These are phyloP conservation scores for Fusarium ramigenum DNA, from an alignment of 2,329 filamentous ascomycete genomes.

Conservation along the genomic window DNA sequence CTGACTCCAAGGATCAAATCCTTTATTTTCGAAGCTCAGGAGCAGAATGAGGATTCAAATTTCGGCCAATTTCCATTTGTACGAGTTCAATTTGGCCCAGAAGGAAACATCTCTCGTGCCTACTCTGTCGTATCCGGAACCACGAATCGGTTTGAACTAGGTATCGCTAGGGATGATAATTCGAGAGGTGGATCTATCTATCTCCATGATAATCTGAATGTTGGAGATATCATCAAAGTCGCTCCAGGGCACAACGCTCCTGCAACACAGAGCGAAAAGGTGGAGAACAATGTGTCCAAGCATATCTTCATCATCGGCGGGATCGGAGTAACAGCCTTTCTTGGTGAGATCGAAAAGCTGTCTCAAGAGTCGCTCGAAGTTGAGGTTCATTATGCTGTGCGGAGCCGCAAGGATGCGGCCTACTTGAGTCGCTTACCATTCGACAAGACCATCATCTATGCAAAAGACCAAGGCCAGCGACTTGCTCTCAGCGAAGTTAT, in stretches of 20 bases:
- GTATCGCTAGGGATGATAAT: slow-evolving; percentile 4
- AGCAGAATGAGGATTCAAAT: background rate
- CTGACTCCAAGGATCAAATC: slow-evolving; percentile 15
- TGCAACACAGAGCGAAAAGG: accelerated
- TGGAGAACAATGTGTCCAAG: background rate
- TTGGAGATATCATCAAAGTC: slow-evolving; percentile 13
- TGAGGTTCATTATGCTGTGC: slow-evolving; percentile 18
- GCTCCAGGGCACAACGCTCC: background rate
- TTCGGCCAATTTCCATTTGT: slow-evolving; percentile 16
- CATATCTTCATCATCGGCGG: slow-evolving; percentile 23
- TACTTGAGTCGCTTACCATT: slow-evolving; percentile 4
- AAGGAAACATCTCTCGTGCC: slow-evolving; percentile 5
- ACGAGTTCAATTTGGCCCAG: slow-evolving; percentile 6
- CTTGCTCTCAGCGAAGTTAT: background rate
- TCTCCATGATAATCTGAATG: background rate
- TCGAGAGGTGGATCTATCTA: slow-evolving; percentile 23
- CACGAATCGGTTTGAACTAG: slow-evolving; percentile 1
- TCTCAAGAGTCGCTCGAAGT: background rate
- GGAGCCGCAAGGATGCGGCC: slow-evolving; percentile 6
- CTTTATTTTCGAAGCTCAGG: slow-evolving; percentile 1
- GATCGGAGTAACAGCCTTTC: slow-evolving; percentile 18
- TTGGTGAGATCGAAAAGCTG: background rate
- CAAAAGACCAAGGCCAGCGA: slow-evolving; percentile 3
- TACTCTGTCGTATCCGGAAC: slow-evolving; percentile 24
- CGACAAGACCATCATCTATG: background rate